These are phyloP conservation scores for Glarea lozoyensis DNA, from an alignment of 495 filamentous ascomycete species.

Conservation along the genomic window DNA sequence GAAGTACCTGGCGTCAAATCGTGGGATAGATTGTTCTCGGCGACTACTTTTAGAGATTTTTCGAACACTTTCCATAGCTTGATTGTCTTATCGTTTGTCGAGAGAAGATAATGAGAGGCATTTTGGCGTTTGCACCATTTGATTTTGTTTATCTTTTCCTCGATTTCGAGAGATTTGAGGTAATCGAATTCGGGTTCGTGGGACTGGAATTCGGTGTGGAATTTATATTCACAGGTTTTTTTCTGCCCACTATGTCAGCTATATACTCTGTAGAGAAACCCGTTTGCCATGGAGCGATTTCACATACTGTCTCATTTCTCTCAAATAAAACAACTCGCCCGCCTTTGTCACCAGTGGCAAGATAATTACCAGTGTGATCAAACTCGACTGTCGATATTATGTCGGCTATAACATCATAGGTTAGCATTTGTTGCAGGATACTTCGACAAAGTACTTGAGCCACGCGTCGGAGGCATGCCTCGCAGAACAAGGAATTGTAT, in stretches of 20 bases:
- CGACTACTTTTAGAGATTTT: conserved; percentile 97
- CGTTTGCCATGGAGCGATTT: background rate
- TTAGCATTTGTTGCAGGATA: too few relatives aligned
- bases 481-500: too few relatives aligned
- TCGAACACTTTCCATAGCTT: conserved; percentile 99
- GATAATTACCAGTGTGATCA: conserved; percentile 96
- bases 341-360: conserved; percentile 97
- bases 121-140: conserved; percentile 99
- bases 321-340: conserved; percentile 95
- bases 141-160: conserved; percentile 99
- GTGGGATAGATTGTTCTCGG: conserved; percentile 95
- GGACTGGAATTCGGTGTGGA: conserved; percentile 98
- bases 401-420: conserved; percentile 61
- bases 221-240: conserved; percentile 99
- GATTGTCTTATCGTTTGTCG: conserved; percentile 99
- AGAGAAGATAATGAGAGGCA: conserved; percentile 94
- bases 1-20: conserved; percentile 77
- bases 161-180: conserved; percentile 96
- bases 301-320: conserved; percentile 85
- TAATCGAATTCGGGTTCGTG: conserved; percentile 99
- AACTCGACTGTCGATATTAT: conserved; percentile 99
- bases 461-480: too few relatives aligned
- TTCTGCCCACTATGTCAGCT: conserved; percentile 48
- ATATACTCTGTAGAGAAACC: background rate
- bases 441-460: too few relatives aligned